Base-by-base conservation (phyloP, 2,329 filamentous ascomycete species). In the Nothophaeocryptopus gaeumannii region DNA sequence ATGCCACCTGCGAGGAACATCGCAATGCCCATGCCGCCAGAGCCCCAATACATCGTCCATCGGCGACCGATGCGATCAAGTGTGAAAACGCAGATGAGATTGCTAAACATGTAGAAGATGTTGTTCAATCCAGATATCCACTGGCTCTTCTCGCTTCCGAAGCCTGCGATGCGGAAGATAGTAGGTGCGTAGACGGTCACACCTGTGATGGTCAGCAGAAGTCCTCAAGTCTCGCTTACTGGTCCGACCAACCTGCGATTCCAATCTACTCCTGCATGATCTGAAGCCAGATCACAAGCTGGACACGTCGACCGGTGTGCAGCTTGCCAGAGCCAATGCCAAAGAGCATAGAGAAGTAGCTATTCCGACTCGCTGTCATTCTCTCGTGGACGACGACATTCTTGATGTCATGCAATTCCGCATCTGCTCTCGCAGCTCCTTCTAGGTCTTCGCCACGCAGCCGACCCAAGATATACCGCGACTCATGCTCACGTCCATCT, bases 401-500 rank as follows among this genome's bases (percentile, higher is more conserved):
- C 48, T 78, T 73, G 54, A 90, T 89, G 50, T 89, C 86, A 30
- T 80, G 75, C 53, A 84, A 85, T 63, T 90, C 85, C 0, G 75
- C 73, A 36, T 86, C 76, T 2, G 83, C 82, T 2, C 74, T 72
- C 5, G 41, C 52, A 5, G 44, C 48, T 11, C 56, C 59, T 31
- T 61, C 79, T 0, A 45, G 53, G 26, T 63, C 60, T 34, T 64
- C 78, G 1, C 85, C 85, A 35, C 85, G 81, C 0, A 89, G 75
- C 10, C 83, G 75, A 1, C 59, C 60, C 0, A 89, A 74, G 39
- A 89, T 79, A 54, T 81, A 86, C 9, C 78, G 78, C 0, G 84
- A 85, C 64, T 89, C 86, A 0, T 86, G 78, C 32, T 84, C 75
- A 0, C 84, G 78, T 0, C 82, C 84, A 5, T 78, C 79, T 56